phyloP scores from a whole-genome alignment of 176 grass and related monocot genomes.

The Carex scoparia region DNA sequence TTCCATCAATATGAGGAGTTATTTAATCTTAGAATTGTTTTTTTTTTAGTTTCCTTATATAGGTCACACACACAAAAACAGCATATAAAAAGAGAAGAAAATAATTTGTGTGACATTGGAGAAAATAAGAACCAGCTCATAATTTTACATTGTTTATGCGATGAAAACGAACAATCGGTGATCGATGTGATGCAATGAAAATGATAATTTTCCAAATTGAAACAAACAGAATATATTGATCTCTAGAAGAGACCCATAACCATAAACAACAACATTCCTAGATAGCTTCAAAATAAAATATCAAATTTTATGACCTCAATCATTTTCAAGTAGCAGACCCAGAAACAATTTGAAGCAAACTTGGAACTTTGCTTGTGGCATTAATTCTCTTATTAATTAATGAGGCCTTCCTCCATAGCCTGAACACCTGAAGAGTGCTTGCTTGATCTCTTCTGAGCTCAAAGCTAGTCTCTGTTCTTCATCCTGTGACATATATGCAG shows the following conservation, averaged over 20 bases:
- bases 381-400: slow-evolving; percentile 14
- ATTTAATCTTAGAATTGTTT: neutral
- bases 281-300: neutral
- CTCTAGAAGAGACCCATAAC: neutral
- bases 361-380: neutral
- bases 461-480: slow-evolving; percentile 37
- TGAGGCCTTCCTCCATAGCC: slow-evolving; percentile 65
- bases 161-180: neutral
- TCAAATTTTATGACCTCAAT: neutral
- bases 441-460: slow-evolving; percentile 76
- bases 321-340: neutral
- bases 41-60: neutral
- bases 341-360: neutral
- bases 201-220: neutral
- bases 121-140: neutral
- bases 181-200: neutral
- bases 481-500: slow-evolving; percentile 35
- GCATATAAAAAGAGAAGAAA: neutral
- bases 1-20: no score
- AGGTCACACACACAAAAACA: neutral
- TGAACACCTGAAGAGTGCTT: slow-evolving; percentile 67
- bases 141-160: neutral
- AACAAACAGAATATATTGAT: neutral
- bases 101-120: neutral
- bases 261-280: neutral